Evolutionary conservation across 139 green algal species (phyloP), one percentile per base, ranked within the genome.

Genomic region (Micromonas pusilla): DNA sequence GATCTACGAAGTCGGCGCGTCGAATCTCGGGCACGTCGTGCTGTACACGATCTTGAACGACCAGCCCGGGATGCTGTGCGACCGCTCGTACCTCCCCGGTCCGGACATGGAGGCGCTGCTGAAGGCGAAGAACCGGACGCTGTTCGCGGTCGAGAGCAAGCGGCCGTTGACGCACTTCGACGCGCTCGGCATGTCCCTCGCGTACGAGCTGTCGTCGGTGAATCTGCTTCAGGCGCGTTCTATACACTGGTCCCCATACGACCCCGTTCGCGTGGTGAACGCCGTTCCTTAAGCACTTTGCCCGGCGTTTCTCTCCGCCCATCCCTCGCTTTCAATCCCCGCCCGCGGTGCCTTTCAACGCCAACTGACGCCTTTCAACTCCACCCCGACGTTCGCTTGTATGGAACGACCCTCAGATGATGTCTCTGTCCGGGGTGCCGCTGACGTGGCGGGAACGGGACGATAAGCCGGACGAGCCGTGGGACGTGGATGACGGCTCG

Each of bases 21-120:
- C 79, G 54, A 94, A 93, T 76, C 80, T 93, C 5, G 89, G 90
- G 70, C 90, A 94, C 74, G 86, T 94, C 77, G 82, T 94, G 25
- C 85, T 93, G 16, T 94, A 93, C 71, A 84, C 82, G 2, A 70
- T 92, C 1, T 82, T 91, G 25, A 89, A 91, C 77, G 32, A 85
- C 62, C 25, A 52, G 38, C 33, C 82, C 21, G 82, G 85, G 5
- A 64, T 93, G 52, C 72, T 92, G 45, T 93, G 89, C 78, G 89
- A 93, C 79, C 79, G 89, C 1, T 57, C 80, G 20, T 93, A 93
- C 80, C 87, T 87, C 39, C 89, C 91, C 1, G 89, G 73, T 37
- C 52, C 72, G 20, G 81, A 86, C 68, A 86, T 87, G 31, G 66
- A 79, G 73, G 79, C 67, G 25, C 64, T 90, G 73, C 84, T 91